Base-by-base conservation (phyloP, 768 basidiomycete genomes). In the Panaeolus papilionaceus region DNA sequence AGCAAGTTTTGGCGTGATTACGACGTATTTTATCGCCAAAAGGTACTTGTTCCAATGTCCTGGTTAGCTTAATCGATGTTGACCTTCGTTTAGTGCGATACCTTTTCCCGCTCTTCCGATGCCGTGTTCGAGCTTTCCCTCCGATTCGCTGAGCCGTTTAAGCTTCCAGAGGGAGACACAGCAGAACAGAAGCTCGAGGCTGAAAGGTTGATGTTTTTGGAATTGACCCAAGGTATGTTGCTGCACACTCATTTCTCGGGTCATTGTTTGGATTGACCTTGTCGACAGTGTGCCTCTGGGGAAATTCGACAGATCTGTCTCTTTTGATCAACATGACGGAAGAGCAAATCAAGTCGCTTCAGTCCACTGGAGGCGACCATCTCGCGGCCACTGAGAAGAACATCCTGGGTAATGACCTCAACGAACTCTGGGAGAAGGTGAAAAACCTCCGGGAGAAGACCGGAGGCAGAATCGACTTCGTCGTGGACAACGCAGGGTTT, bases 241-340 rank as follows among this genome's bases (percentile, higher is more conserved):
- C 39, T 39, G 10, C 33, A 26, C 54, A 45, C 26, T 54, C 45
- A 2, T 58, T 14, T 70, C 45, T 67, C 23, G 23, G 39, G 16
- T 18, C 51, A 6, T 33, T 26, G 39, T 37, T 39, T 38, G 37
- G 20, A 6, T 23, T 68, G 38, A 68, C 26, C n/a, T 51, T 42
- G n/a, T 61, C 61, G 65, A 58, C 62, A 94, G 95, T 98, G 64
- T 97, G 95, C 75, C 85, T 97, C 12, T 98, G 96, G 96, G 96
- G 96, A 16, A 98, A 98, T 80, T 95, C 96, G 9, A 98, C 96
- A 62, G 96, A 98, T 79, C 84, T 98, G 62, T 97, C 95, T 2
- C 85, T 98, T 42, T 84, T 98, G 67, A 98, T 98, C 78, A 94
- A 98, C 80, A 97, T 98, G 96, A 93, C 93, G 7, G 96, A 98